Base-by-base conservation (phyloP, 371 early-diverging fungal species). In the Furculomyces boomerangus region DNA sequence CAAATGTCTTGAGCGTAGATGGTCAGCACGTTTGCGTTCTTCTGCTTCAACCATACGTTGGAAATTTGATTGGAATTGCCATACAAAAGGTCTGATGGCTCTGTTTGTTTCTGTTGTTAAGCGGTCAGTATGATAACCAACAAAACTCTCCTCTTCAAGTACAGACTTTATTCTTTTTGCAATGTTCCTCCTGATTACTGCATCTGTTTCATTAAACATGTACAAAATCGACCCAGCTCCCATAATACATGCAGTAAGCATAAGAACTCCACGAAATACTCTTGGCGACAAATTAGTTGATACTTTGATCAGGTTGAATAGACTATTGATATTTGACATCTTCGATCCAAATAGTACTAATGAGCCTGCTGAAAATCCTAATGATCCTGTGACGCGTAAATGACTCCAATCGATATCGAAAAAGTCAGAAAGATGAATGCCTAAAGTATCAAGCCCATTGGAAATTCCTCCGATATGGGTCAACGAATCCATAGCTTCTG, bases 11-110 rank as follows among this genome's bases (percentile, higher is more conserved):
- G 69, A 66, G 57, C 64, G 61, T 60, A 77, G 68, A 52, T 77
- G 77, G 37, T 83, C 77, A 1, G 68, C 70, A 14, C 85, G 79
- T 51, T 71, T 71, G 50, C 73, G 68, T 60, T 86, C 83, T 59
- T 84, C 80, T 43, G 71, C 73, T 59, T 86, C 85, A 54, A 86
- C 79, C 57, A 83, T 83, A 57, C 75, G 73, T 63, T 81, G 79
- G 68, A 90, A 85, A 53, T 81, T 77, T 63, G 72, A 79, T 62
- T 88, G 88, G 59, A 92, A 76, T 55, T 87, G 86, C 84, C 88
- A 88, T 0, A 86, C 83, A 58, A 83, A 83, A 41, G 81, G 74
- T 28, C 85, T 80, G 39, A 90, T 72, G 0, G 81, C 76, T 18
- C 86, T 79, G 46, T 81, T 73, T 5, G 85, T 75, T 56, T 81